A percentile compares a stretch with the other conserved stretches of the same genome.
These are phyloP conservation scores for Plasmodium gallinaceum DNA, from an alignment of 169 alveolate species.

Conservation along the genomic window DNA sequence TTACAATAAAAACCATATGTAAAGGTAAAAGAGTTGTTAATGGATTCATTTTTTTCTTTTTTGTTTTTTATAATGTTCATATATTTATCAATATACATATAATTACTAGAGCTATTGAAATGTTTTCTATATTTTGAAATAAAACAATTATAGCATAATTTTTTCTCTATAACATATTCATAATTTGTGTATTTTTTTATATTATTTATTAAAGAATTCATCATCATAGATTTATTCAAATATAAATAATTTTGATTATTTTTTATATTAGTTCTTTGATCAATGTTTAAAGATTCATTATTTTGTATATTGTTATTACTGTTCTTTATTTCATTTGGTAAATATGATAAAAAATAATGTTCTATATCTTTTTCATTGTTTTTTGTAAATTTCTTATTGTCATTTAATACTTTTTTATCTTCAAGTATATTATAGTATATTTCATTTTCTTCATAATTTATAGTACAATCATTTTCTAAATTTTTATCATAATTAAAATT, in stretches of 20 bases:
- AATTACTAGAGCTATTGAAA: background rate
- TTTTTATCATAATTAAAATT: too few species aligned
- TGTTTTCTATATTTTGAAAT: background rate
- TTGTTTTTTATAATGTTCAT: constrained; percentile 13
- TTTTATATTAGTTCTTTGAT: background rate
- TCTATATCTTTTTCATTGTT: too few species aligned
- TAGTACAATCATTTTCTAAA: too few species aligned
- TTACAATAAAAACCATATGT: constrained; percentile 53
- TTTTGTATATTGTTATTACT: background rate
- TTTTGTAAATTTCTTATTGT: too few species aligned
- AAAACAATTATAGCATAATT: constrained; percentile 44
- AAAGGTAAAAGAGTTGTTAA: constrained; percentile 18
- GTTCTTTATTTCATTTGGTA: background rate
- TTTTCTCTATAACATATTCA: constrained; percentile 19
- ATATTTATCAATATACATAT: constrained; percentile 13
- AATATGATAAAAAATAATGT: too few species aligned
- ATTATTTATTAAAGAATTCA: constrained; percentile 2
- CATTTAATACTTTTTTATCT: too few species aligned
- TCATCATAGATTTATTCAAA: background rate
- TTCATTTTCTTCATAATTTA: too few species aligned
- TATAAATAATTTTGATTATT: background rate
- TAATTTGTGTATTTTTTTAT: constrained; percentile 21
- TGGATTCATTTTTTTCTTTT: background rate
- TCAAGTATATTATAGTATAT: too few species aligned
- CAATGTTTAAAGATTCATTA: background rate